Base-by-base conservation (phyloP, 1,139 yeast species). In the Candida tropicalis region DNA sequence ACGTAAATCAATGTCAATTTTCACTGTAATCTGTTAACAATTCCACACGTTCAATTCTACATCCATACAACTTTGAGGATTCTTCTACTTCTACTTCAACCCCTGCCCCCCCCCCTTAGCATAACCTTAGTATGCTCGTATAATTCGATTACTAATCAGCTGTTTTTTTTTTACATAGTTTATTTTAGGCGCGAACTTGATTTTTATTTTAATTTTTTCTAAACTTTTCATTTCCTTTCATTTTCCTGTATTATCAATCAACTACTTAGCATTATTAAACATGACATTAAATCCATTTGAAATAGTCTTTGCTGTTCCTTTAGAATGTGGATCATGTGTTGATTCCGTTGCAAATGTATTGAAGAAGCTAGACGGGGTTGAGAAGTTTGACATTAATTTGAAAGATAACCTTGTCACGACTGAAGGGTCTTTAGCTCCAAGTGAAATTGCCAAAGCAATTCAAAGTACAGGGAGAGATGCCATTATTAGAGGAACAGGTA, bases 401-500 rank as follows among this genome's bases (percentile, higher is more conserved):
- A 53, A 61, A 5, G 62, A 70, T 13, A 81, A 87, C 56, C 65
- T 79, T 25, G 91, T 87, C 11, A 69, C 80, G 1, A 84, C 89
- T 4, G 67, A 67, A 18, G 95, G 95, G 2, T 60, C 77, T 1
- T 68, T 76, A 6, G 80, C 96, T 3, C 96, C 96, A 1, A 84
- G 93, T 3, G 66, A 63, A 25, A 74, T 89, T 15, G 83, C 87
- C 24, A 68, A 68, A 48, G 77, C 86, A 0, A 81, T 88, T 46
- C 91, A 85, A 60, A 56, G 59, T 1, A 82, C 82, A 3, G 97
- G 97, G 2, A 79, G 81, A 53, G 97, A 91, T 59, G 96, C 96
- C 8, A 87, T 91, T 50, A 84, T 91, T 27, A 74, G 98, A 49
- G 99, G 99, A 5, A 82, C 97, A 0, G 98, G 98, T 2, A 73